phyloP scores from a whole-genome alignment of 2,329 filamentous ascomycete species.

The Rhinocladiella mackenziei region DNA sequence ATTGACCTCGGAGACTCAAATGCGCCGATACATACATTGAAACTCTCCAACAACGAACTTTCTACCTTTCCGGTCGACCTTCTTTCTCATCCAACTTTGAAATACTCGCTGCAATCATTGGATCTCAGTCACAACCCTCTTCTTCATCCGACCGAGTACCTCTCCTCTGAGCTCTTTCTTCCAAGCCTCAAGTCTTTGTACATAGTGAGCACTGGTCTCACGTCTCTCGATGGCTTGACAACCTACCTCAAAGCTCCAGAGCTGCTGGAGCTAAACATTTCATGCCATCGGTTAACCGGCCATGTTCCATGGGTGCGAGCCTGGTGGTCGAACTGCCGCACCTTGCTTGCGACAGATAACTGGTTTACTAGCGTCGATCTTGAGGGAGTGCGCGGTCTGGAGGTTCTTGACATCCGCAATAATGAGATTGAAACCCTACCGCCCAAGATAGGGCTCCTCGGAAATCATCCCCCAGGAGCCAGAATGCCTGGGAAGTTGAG shows the following conservation, averaged over 20 bases:
- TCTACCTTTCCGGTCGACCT: slow-evolving; percentile 62
- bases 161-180: slow-evolving; percentile 64
- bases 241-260: slow-evolving; percentile 66
- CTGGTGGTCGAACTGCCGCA: slow-evolving; percentile 65
- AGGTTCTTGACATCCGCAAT: slow-evolving; percentile 72
- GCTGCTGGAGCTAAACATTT: slow-evolving; percentile 74
- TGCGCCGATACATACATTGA: slow-evolving; percentile 43
- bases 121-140: slow-evolving; percentile 70
- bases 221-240: slow-evolving; percentile 63
- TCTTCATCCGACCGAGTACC: slow-evolving; percentile 60
- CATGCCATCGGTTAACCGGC: slow-evolving; percentile 71
- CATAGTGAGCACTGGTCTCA: slow-evolving; percentile 69
- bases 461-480: slow-evolving; percentile 47
- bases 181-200: slow-evolving; percentile 74
- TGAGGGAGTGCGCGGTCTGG: slow-evolving; percentile 68
- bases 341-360: slow-evolving; percentile 75
- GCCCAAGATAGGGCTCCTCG: slow-evolving; percentile 72
- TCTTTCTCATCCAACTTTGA: slow-evolving; percentile 62
- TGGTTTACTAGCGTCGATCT: slow-evolving; percentile 68
- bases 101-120: slow-evolving; percentile 63
- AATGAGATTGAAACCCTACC: slow-evolving; percentile 83
- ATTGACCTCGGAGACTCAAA: slow-evolving; percentile 46
- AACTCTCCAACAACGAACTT: slow-evolving; percentile 73
- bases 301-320: slow-evolving; percentile 62
- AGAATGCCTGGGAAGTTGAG: slow-evolving; percentile 54